These are phyloP conservation scores for Amanita polypyramis DNA, from an alignment of 768 basidiomycete species.

Conservation along the genomic window DNA sequence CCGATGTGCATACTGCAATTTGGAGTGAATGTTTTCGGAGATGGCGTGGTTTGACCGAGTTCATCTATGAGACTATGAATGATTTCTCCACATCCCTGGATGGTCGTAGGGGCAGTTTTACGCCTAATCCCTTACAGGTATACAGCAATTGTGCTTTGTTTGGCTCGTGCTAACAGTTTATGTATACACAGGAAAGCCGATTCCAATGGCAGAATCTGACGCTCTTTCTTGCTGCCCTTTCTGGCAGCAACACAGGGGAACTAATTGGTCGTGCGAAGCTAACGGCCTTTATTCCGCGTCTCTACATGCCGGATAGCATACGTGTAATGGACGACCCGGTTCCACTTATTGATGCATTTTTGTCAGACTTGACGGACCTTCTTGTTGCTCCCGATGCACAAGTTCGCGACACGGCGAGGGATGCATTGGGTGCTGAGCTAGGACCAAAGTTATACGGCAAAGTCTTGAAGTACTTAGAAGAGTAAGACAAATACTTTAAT, in stretches of 20 bases:
- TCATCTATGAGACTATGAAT: slow-evolving; percentile 30
- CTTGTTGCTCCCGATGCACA: slow-evolving; percentile 52
- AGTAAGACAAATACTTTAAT: slow-evolving; percentile 34
- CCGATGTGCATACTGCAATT: slow-evolving; percentile 61
- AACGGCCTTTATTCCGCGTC: slow-evolving; percentile 39
- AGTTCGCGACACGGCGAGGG: slow-evolving; percentile 70
- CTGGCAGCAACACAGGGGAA: slow-evolving; percentile 52
- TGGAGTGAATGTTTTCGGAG: slow-evolving; percentile 80
- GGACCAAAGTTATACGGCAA: slow-evolving; percentile 57
- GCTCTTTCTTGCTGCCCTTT: slow-evolving; percentile 65
- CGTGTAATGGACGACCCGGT: slow-evolving; percentile 51
- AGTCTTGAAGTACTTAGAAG: slow-evolving; percentile 62
- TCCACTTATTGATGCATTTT: slow-evolving; percentile 52
- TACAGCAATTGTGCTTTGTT: slow-evolving; percentile 11
- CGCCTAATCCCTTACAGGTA: slow-evolving; percentile 18
- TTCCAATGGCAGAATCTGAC: slow-evolving; percentile 83
- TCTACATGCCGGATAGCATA: slow-evolving; percentile 61
- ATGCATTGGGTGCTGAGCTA: slow-evolving; percentile 73
- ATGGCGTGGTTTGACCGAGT: slow-evolving; percentile 58
- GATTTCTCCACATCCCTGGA: slow-evolving; percentile 21
- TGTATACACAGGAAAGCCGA: slow-evolving; percentile 45
- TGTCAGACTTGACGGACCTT: slow-evolving; percentile 58
- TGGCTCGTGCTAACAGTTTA: background rate
- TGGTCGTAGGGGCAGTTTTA: slow-evolving; percentile 17
- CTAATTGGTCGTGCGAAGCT: slow-evolving; percentile 40